phyloP scores from a whole-genome alignment of 2,329 filamentous ascomycete species.

The Penicillium sclerotigenum region DNA sequence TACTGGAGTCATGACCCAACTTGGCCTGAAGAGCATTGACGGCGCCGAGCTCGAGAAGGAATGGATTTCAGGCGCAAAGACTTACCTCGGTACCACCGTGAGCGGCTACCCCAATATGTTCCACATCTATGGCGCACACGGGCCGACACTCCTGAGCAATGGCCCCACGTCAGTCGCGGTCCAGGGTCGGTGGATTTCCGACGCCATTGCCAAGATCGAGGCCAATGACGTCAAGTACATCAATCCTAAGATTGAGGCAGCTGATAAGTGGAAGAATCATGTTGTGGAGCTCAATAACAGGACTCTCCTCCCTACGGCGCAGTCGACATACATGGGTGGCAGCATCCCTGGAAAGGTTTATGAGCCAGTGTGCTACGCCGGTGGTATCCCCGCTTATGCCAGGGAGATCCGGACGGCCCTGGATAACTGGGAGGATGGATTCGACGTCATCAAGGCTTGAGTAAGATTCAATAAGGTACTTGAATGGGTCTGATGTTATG shows the following conservation, averaged over 20 bases:
- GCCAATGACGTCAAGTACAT: constrained; percentile 50
- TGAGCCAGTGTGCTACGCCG: constrained; percentile 50
- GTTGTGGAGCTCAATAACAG: constrained; percentile 48
- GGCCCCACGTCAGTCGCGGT: constrained; percentile 55
- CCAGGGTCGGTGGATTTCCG: constrained; percentile 57
- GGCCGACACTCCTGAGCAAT: constrained; percentile 55
- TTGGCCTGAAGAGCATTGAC: constrained; percentile 38
- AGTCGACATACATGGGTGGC: constrained; percentile 56
- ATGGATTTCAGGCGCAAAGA: constrained; percentile 39
- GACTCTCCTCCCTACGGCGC: constrained; percentile 50
- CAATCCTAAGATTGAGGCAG: constrained; percentile 48
- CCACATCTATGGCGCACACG: constrained; percentile 56
- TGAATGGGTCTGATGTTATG: neutral
- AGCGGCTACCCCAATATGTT: constrained; percentile 51
- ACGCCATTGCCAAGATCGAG: constrained; percentile 51
- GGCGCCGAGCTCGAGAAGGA: constrained; percentile 35
- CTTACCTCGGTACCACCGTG: constrained; percentile 45
- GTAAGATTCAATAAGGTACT: too few relatives aligned
- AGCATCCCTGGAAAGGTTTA: constrained; percentile 54
- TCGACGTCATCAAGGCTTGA: neutral
- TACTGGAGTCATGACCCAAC: constrained; percentile 42
- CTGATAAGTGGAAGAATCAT: constrained; percentile 50
- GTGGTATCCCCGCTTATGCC: constrained; percentile 19
- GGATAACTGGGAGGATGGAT: constrained; percentile 10
- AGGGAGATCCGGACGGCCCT: constrained; percentile 5